Evolutionary conservation across 495 filamentous ascomycete genomes (phyloP).

Genomic region (Penicillium bialowiezense): DNA sequence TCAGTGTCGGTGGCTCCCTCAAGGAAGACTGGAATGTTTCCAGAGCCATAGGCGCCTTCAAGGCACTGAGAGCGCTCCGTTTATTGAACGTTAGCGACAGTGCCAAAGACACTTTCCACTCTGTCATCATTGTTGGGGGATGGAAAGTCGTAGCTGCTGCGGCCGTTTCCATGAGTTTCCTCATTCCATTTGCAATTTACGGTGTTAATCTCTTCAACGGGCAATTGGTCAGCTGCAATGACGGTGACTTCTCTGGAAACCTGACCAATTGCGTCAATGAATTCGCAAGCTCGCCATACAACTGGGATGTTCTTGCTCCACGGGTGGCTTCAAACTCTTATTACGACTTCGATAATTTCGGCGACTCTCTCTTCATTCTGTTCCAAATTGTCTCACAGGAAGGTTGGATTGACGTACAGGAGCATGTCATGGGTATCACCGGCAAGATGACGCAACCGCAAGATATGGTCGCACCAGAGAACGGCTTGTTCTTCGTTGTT

Average conservation of each 20-base stretch:
- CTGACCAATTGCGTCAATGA: conserved; percentile 75
- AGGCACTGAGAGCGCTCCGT: conserved; percentile 90
- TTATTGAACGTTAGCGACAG: conserved; percentile 95
- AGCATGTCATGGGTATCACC: conserved; percentile 76
- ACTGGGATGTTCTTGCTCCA: conserved; percentile 82
- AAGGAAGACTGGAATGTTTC: conserved; percentile 76
- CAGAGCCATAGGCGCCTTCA: conserved; percentile 91
- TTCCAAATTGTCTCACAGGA: conserved; percentile 99
- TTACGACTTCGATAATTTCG: conserved; percentile 94
- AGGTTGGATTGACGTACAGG: conserved; percentile 93
- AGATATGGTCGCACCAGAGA: conserved; percentile 66
- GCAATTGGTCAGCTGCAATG: conserved; percentile 78
- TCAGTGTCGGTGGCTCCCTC: conserved; percentile 83
- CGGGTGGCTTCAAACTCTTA: conserved; percentile 75
- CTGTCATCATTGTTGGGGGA: conserved; percentile 86
- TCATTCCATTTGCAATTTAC: conserved; percentile 97
- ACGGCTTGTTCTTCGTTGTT: conserved; percentile 89
- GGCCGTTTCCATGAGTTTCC: conserved; percentile 87
- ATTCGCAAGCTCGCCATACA: conserved; percentile 69
- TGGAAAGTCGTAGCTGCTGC: conserved; percentile 86
- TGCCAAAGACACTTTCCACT: conserved; percentile 94
- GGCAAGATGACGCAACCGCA: conserved; percentile 69
- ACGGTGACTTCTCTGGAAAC: conserved; percentile 51
- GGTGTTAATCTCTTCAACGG: conserved; percentile 90
- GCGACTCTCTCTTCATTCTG: conserved; percentile 85